Conservation (phyloP, 2,329 filamentous ascomycete genomes). For the Harringtonia lauricola region DNA sequence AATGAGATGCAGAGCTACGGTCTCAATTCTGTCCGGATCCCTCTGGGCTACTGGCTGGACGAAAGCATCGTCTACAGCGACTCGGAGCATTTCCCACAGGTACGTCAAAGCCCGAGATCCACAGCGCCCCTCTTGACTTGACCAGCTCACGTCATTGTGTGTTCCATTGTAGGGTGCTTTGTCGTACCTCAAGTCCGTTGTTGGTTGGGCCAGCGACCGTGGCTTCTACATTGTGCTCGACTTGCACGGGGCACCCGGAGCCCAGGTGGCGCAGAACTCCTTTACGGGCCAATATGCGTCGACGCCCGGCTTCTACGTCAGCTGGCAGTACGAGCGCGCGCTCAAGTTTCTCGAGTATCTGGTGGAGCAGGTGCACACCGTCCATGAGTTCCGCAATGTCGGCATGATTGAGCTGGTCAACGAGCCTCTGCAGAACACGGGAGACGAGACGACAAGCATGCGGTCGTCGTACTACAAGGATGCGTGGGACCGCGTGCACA, state of each 20-base stretch:
- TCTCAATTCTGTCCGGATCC: constrained; percentile 42
- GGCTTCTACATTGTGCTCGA: constrained; percentile 43
- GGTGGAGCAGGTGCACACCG: constrained; percentile 37
- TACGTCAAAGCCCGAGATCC: not conserved
- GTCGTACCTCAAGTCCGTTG: constrained; percentile 32
- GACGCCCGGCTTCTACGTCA: constrained; percentile 40
- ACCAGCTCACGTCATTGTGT: no score
- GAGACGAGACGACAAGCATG: constrained; percentile 17
- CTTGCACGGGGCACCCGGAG: constrained; percentile 38
- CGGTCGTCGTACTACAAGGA: constrained; percentile 34
- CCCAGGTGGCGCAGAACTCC: constrained; percentile 31
- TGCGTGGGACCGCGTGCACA: constrained; percentile 34
- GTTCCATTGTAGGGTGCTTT: constrained; percentile 33
- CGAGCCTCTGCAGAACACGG: constrained; percentile 34
- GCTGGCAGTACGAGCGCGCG: constrained; percentile 45
- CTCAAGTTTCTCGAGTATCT: constrained; percentile 45
- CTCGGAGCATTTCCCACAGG: constrained; percentile 37
- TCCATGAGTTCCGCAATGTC: constrained; percentile 37
- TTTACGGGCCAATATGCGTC: constrained; percentile 30
- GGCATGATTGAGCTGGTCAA: constrained; percentile 50
- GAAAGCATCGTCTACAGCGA: constrained; percentile 33
- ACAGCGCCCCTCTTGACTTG: not conserved
- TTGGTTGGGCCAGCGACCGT: constrained; percentile 34
- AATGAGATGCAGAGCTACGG: constrained; percentile 35
- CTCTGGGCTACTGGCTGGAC: constrained; percentile 44